Evolutionary conservation across 106 monocot species (phyloP), one percentile per base, ranked within the genome.

Genomic region (Vanilla planifolia): DNA sequence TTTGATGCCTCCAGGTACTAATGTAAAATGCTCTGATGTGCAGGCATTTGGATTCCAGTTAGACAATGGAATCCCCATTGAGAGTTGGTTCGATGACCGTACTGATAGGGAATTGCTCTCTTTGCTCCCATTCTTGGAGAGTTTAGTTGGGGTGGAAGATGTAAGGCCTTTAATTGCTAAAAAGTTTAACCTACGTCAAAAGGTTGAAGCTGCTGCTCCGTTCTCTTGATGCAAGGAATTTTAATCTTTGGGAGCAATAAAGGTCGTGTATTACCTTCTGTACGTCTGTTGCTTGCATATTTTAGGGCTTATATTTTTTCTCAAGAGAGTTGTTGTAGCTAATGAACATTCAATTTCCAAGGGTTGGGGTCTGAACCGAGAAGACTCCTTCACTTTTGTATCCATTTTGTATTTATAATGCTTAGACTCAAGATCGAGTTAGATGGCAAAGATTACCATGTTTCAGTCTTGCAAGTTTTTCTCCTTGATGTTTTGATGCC

Each of bases 41-140:
- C 79, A 98, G 96, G 96, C 91, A 55, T 98, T 98, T 85, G 96
- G 96, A 39, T 98, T 98, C 64, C 96, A 98, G 55, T 48, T 98
- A 55, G 96, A 98, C 64, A 98, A 98, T 55, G 96, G 96, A 6
- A 84, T 98, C 55, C 96, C 96, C 0, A 98, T 98, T 10, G 96
- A 91, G 59, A 98, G 96, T 74, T 98, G 96, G 96, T 98, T 91
- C 25, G 91, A 98, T 41, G 91, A 98, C 63, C 76, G 75, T 0
- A 77, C 79, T 9, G 96, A 98, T 65, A 53, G 43, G 7, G 96
- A 80, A 55, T 62, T 98, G 67, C 64, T 79, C 26, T 71, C 60
- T 8, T 43, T 98, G 22, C 81, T 98, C 47, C 96, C 96, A 8
- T 98, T 98, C 64, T 75, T 98, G 59, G 91, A 98, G 68, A 82